These are phyloP conservation scores for Thielaviopsis musarum DNA, from an alignment of 2,329 filamentous ascomycete species.

Conservation along the genomic window DNA sequence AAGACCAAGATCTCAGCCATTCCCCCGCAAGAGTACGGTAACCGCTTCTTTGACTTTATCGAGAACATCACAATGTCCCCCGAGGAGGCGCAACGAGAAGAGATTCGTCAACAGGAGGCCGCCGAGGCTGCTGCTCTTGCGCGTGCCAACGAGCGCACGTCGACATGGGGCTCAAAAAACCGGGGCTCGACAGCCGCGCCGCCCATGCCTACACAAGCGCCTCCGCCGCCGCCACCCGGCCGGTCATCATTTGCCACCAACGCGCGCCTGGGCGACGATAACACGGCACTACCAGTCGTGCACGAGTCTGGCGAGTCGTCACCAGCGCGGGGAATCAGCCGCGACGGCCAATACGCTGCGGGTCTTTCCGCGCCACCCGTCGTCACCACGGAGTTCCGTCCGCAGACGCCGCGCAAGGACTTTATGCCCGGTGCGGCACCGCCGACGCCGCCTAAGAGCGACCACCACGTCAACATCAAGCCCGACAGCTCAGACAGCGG, in stretches of 20 bases:
- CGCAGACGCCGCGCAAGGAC: slow-evolving; percentile 27
- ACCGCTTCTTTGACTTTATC: slow-evolving; percentile 88
- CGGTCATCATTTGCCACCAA: slow-evolving; percentile 16
- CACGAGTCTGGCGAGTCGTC: slow-evolving; percentile 73
- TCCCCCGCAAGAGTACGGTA: slow-evolving; percentile 77
- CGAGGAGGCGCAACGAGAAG: slow-evolving; percentile 48
- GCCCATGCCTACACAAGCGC: slow-evolving; percentile 29
- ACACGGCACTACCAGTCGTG: slow-evolving; percentile 41
- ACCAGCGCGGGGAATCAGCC: slow-evolving; percentile 41
- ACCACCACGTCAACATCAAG: slow-evolving; percentile 23
- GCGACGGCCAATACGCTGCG: slow-evolving; percentile 26
- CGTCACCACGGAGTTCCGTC: slow-evolving; percentile 16
- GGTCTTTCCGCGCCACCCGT: background rate
- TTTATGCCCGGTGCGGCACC: slow-evolving; percentile 17
- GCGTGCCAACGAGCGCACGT: slow-evolving; percentile 18
- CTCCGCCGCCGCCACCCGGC: slow-evolving; percentile 25
- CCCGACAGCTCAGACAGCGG: slow-evolving; percentile 32
- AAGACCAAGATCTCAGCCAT: slow-evolving; percentile 83
- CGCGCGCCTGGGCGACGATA: slow-evolving; percentile 17
- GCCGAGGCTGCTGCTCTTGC: slow-evolving; percentile 23
- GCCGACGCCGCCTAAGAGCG: slow-evolving; percentile 31
- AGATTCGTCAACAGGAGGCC: slow-evolving; percentile 30
- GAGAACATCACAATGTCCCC: slow-evolving; percentile 76
- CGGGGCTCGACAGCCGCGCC: slow-evolving; percentile 19
- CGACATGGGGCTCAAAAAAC: slow-evolving; percentile 22